Evolutionary conservation across 768 basidiomycete genomes (phyloP), one percentile per base, ranked within the genome.

Genomic region (Naganishia onofrii): DNA sequence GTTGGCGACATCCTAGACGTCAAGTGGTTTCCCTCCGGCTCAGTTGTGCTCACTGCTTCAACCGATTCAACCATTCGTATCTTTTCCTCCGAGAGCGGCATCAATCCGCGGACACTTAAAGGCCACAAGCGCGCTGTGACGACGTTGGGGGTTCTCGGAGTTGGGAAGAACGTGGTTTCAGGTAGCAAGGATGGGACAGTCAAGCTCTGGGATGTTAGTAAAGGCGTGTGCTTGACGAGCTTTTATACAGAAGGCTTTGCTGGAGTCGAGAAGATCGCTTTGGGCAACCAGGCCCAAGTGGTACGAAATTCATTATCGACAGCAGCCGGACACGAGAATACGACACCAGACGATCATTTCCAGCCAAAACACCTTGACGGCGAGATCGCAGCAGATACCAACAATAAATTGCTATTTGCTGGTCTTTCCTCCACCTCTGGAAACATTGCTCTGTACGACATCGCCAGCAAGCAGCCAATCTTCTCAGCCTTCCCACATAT

Each of bases 131-230:
- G 88, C 6, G 82, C 86, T 0, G 84, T 91, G 36, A 90, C 90
- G 0, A 84, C 84, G 5, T 85, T 85, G 0, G 84, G 83, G 1
- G 90, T 92, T 72, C 82, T 92, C 48, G 85, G 85, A 0, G 83
- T 85, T 2, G 91, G 91, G 0, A 84, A 86, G 28, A 87, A 88
- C 74, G 78, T 92, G 58, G 74, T 92, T 7, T 89, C 89, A 12
- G 82, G 85, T 6, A 86, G 88, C 0, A 86, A 87, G 68, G 90
- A 92, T 76, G 86, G 87, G 2, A 88, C 88, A 0, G 76, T 91
- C 28, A 84, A 87, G 57, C 81, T 90, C 3, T 91, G 91, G 90
- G 88, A 90, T 71, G 86, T 91, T 9, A 84, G 86, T 1, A 82
- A 83, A 9, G 85, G 85, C 2, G 78, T 82, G 26, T 83, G 84